A percentile compares a stretch with the other conserved stretches of the same genome.
Evolutionary conservation across 371 early-diverging fungal species (phyloP).

Genomic region (Circinella minor): DNA sequence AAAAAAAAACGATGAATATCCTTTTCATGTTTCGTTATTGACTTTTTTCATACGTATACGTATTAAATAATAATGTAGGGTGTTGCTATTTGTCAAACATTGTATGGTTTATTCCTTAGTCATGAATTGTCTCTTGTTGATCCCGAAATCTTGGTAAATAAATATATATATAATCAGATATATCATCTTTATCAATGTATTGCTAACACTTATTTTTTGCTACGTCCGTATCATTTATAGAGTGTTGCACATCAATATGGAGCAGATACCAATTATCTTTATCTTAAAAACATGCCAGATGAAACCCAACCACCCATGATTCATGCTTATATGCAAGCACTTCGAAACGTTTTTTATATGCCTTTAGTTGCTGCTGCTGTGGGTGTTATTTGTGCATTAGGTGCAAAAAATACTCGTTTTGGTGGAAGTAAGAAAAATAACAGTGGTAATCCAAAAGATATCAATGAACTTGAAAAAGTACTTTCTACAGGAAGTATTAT

Average conservation of each 20-base stretch:
- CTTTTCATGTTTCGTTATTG: too few species aligned
- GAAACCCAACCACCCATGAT: conserved; percentile 46
- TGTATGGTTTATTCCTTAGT: conserved; percentile 19
- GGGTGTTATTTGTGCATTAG: conserved; percentile 31
- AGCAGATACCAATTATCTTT: conserved; percentile 34
- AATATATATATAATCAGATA: too few species aligned
- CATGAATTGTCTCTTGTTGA: neutral
- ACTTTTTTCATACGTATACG: too few species aligned
- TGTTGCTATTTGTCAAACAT: conserved; percentile 41
- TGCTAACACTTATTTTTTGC: too few species aligned
- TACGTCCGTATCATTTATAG: too few species aligned
- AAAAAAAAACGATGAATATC: too few species aligned
- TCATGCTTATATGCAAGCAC: conserved; percentile 26
- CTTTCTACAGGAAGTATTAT: neutral
- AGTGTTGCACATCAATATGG: conserved; percentile 27
- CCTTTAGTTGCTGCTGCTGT: conserved; percentile 10
- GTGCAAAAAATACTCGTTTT: conserved; percentile 40
- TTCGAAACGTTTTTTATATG: conserved; percentile 9
- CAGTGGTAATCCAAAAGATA: neutral
- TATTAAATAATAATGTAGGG: conserved; percentile 12
- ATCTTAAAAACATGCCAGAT: conserved; percentile 29
- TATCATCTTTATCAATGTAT: too few species aligned
- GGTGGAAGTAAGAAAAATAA: conserved; percentile 15
- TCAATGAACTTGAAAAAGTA: neutral
- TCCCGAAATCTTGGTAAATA: neutral